Evolutionary conservation across 805 yeast species (phyloP), one percentile per base, ranked within the genome.

Genomic region (Starmerella stigmatis): DNA sequence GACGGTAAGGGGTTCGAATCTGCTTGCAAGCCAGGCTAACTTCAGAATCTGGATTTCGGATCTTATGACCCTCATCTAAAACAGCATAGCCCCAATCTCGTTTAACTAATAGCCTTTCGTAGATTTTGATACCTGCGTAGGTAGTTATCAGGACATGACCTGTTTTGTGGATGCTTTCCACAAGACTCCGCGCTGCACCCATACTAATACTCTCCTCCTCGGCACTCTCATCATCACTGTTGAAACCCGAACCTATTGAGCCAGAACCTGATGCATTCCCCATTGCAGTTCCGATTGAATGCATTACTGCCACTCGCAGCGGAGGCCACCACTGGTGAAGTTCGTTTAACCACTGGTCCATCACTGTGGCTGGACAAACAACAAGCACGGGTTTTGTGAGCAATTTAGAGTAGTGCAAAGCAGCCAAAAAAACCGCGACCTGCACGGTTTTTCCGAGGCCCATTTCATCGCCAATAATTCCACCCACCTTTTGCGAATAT

Each of bases 301-400:
- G 98, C 26, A 92, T 64, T 40, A 92, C 85, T 4, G 84, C 77
- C 4, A 86, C 77, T 49, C 98, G 64, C 22, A 92, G 69, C 0
- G 96, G 86, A 3, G 97, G 96, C 97, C 97, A 92, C 98, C 98
- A 92, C 41, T 80, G 74, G 56, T 89, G 97, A 39, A 92, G 76
- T 62, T 92, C 98, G 50, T 80, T 81, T n/a, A 86, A 89, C 98
- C 98, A 92, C 59, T 92, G 98, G 49, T 78, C 81, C 71, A 92
- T 67, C 0, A 92, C 96, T 0, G 98, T 92, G 0, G 97, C 97
- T 0, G 98, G 98, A 53, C 96, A 94, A 0, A 92, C 96, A 33
- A 92, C 71, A 28, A 92, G 58, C 0, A 83, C 81, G 0, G 98
- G 98, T 30, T 79, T 81, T 26, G 75, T 73, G 2, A 89, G 65